A percentile compares a stretch with the other conserved stretches of the same genome.
Conservation (phyloP, 2,329 filamentous ascomycete genomes). For the Fusarium sp. region DNA sequence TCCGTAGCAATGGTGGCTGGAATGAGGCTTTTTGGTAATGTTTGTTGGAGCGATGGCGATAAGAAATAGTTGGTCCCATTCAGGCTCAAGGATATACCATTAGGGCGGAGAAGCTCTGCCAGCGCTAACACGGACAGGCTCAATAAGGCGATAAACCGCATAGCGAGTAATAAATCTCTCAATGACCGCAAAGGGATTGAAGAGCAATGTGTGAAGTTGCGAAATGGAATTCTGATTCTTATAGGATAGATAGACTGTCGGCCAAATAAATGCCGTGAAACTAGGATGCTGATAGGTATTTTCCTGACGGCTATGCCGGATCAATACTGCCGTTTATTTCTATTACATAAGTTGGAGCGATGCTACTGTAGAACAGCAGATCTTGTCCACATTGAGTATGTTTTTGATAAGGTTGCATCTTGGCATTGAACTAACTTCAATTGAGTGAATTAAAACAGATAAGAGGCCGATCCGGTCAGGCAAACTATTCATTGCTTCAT, state of each 20-base stretch:
- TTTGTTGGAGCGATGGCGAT: not conserved
- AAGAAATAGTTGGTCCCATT: not conserved
- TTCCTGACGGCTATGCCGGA: not conserved
- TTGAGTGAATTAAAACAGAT: not conserved
- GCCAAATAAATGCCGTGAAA: not conserved
- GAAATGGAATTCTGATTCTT: not conserved
- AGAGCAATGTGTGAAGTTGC: fast-evolving
- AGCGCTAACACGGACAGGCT: not conserved
- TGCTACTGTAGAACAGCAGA: fast-evolving
- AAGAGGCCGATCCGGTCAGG: not conserved
- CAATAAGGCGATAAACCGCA: not conserved
- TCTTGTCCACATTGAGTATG: not conserved
- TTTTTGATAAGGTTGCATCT: not conserved
- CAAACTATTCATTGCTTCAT: not conserved
- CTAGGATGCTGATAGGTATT: not conserved
- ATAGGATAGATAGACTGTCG: not conserved
- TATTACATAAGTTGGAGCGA: not conserved
- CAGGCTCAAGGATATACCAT: not conserved
- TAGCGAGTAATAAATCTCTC: fast-evolving
- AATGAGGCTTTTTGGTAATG: not conserved
- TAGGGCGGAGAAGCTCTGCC: not conserved
- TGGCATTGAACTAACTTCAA: not conserved
- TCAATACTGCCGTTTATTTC: not conserved
- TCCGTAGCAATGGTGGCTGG: not conserved
- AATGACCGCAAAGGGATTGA: fast-evolving